Conservation (phyloP, 306 rosid species). For the Malus domestica region ASM211411v1 NC_041789.1:21848001-21848500, state of each 20-base stretch:
- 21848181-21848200: background rate
- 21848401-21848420: slow-evolving; percentile 48
- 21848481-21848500: slow-evolving; percentile 46
- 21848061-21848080: background rate
- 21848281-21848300: slow-evolving; percentile 85
- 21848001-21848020: background rate
- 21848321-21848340: slow-evolving; percentile 73
- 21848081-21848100: no score
- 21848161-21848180: background rate
- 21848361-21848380: slow-evolving; percentile 90
- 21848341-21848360: slow-evolving; percentile 82
- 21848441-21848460: slow-evolving; percentile 37
- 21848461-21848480: slow-evolving; percentile 63
- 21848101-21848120: background rate
- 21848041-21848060: background rate
- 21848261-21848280: slow-evolving; percentile 96
- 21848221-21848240: slow-evolving; percentile 4
- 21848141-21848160: background rate
- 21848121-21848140: background rate
- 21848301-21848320: slow-evolving; percentile 79
- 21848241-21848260: slow-evolving; percentile 20
- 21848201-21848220: background rate
- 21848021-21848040: background rate
- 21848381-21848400: slow-evolving; percentile 64
- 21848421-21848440: slow-evolving; percentile 43